These are phyloP conservation scores for Cyberlindnera sargentensis DNA, from an alignment of 805 yeast genomes.

Conservation along the genomic window DNA sequence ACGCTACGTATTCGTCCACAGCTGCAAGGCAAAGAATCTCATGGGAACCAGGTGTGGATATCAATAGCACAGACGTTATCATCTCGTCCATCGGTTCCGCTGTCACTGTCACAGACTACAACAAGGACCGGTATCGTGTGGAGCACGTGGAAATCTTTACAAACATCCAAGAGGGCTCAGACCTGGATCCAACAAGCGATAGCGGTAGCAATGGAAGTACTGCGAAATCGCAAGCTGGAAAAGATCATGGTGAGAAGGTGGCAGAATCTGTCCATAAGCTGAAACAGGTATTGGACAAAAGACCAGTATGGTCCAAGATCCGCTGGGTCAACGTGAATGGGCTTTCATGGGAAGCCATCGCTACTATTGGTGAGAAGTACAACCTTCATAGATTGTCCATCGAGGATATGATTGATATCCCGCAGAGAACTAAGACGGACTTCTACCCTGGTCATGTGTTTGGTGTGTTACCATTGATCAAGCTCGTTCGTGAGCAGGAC, in stretches of 20 bases:
- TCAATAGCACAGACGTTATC: slow-evolving; percentile 42
- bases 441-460: slow-evolving; percentile 45
- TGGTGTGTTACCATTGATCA: slow-evolving; percentile 46
- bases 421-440: slow-evolving; percentile 53
- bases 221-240: no score
- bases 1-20: slow-evolving; percentile 29
- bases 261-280: slow-evolving; percentile 23
- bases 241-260: neutral
- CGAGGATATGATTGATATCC: slow-evolving; percentile 58
- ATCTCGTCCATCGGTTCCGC: slow-evolving; percentile 47
- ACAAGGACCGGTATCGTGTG: slow-evolving; percentile 35
- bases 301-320: slow-evolving; percentile 44
- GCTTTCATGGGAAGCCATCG: slow-evolving; percentile 53
- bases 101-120: slow-evolving; percentile 47
- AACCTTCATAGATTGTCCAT: slow-evolving; percentile 47
- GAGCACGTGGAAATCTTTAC: slow-evolving; percentile 17
- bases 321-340: slow-evolving; percentile 56
- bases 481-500: slow-evolving; percentile 28
- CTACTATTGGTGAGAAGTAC: slow-evolving; percentile 37
- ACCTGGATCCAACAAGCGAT: slow-evolving; percentile 1
- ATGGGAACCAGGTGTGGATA: slow-evolving; percentile 57
- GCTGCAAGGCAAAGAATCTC: slow-evolving; percentile 36
- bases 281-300: slow-evolving; percentile 23
- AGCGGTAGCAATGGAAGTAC: neutral
- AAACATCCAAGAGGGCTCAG: slow-evolving; percentile 24